Evolutionary conservation across 106 monocot genomes (phyloP), one percentile per base, ranked within the genome.

Genomic region (Dioscorea alata): DNA sequence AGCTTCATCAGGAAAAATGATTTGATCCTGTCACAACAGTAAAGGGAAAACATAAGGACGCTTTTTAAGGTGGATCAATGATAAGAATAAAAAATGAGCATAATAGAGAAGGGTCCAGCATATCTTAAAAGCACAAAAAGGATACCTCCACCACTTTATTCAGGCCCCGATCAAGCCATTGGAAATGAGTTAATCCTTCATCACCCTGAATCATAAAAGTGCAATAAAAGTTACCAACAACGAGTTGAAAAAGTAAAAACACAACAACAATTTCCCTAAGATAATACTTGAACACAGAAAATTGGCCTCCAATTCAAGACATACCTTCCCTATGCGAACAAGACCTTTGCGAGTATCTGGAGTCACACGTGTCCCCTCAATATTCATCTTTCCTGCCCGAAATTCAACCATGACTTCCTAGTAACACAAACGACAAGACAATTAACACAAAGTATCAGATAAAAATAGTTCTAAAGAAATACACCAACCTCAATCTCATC

Each of bases 171-270:
- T 99, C 92, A 83, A 99, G 76, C 97, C 97, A 92, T 66, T 99
- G 89, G 67, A 99, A 90, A 85, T 99, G 92, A 21, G 90, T 53
- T 52, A 99, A 84, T 70, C 97, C 97, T 87, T 99, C 97, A 35
- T 99, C 97, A 59, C 87, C 89, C 97, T 99, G 58, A 18, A 2
- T 42, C 42, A 42, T 10, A 42, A 3, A 42, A 6, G 42, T 42
- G 9, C 42, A 42, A 6, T 8, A 42, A 42, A 42, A 42, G 42
- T 42, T 42, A 10, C 9, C 10, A 42, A 8, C 10, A 10, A 5
- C 10, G 10, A 34, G 34, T 34, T 34, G 34, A 34, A 7, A 34
- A 34, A 34, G 34, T 42, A 75, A 20, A 76, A 33, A 53, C 13
- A 51, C 15, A 75, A 49, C 71, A 21, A 81, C 22, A 53, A 64